These are phyloP conservation scores for Phytopythium chamaehyphon DNA, from an alignment of 352 stramenopile species.

Conservation along the genomic window DNA sequence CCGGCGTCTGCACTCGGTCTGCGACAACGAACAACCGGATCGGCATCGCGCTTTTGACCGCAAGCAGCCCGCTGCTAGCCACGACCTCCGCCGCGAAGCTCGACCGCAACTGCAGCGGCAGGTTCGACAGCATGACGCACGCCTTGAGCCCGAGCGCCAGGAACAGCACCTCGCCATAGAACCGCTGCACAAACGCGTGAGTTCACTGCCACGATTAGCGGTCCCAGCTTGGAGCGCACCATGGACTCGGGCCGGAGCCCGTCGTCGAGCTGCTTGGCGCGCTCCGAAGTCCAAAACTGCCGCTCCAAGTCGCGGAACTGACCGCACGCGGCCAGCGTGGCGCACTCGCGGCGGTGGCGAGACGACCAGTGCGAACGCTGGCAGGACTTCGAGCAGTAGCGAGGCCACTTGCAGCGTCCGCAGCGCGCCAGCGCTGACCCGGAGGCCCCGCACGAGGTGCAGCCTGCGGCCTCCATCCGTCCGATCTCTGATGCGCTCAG, in stretches of 20 bases:
- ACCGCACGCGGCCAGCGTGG: slow-evolving; percentile 14
- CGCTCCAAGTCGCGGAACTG: slow-evolving; percentile 27
- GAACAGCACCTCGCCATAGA: slow-evolving; percentile 78
- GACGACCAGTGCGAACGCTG: slow-evolving; percentile 46
- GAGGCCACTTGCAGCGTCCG: slow-evolving; percentile 42
- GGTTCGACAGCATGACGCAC: slow-evolving; percentile 63
- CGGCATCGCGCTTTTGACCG: too few species aligned
- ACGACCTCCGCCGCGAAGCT: slow-evolving; percentile 46
- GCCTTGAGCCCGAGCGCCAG: slow-evolving; percentile 52
- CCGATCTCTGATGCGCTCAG: too few species aligned
- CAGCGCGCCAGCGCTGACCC: slow-evolving; percentile 36
- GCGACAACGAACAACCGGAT: slow-evolving; percentile 19
- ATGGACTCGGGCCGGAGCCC: slow-evolving; percentile 45
- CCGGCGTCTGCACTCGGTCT: slow-evolving; percentile 32
- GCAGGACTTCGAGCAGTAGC: slow-evolving; percentile 62
- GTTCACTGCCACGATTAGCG: neutral
- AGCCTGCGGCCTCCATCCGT: neutral
- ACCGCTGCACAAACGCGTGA: slow-evolving; percentile 19
- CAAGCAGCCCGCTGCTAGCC: slow-evolving; percentile 27
- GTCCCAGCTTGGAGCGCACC: slow-evolving; percentile 12
- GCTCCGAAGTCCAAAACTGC: slow-evolving; percentile 30
- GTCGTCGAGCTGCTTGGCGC: slow-evolving; percentile 18
- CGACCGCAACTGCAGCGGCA: slow-evolving; percentile 36
- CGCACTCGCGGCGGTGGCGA: slow-evolving; percentile 32
- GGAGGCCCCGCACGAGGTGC: slow-evolving; percentile 5